Evolutionary conservation across 2,329 filamentous ascomycete species (phyloP), one percentile per base, ranked within the genome.

Genomic region (Cylindrodendrum hubeiense): DNA sequence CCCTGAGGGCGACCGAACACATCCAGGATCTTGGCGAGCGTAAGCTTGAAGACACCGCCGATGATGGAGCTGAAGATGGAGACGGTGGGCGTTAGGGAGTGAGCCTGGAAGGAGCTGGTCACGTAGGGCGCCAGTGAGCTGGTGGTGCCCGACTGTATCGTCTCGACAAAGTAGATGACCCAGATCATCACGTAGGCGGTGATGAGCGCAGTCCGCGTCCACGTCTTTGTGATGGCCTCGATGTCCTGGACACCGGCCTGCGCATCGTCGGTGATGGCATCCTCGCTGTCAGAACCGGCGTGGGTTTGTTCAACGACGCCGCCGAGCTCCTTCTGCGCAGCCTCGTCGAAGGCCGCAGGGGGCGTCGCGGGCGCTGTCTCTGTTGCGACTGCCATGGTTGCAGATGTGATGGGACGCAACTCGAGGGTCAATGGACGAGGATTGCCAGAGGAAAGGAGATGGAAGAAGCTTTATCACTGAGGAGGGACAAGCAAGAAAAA

Each of bases 11-110:
- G 86, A 57, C 88, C 89, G 78, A 87, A 90, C 34, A 91, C 80
- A 76, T 91, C 87, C 50, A 90, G 81, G 17, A 90, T 79, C 76
- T 91, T 91, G 50, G 89, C 89, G 67, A 90, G 83, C 1, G 89
- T 87, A 15, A 90, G 84, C 71, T 89, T 89, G 52, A 86, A 83
- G 12, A 90, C 84, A 51, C 87, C 88, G 73, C 80, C 78, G 65
- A 88, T 84, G 49, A 86, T 79, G 67, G 78, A 81, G 22, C 84
- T 81, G 8, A 89, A 78, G 60, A 89, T 84, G 33, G 79, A 78
- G 47, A 85, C 84, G 5, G 85, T 82, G 3, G 85, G 80, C 17
- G 85, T 80, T 4, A 87, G 78, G 2, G 85, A 87, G 70, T 88
- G 86, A 21, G 79, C 71, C 34, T 78, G 72, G 70, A 86, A 88